These are phyloP conservation scores for Blastomyces silverae DNA, from an alignment of 2,329 filamentous ascomycete genomes.

Conservation along the genomic window DNA sequence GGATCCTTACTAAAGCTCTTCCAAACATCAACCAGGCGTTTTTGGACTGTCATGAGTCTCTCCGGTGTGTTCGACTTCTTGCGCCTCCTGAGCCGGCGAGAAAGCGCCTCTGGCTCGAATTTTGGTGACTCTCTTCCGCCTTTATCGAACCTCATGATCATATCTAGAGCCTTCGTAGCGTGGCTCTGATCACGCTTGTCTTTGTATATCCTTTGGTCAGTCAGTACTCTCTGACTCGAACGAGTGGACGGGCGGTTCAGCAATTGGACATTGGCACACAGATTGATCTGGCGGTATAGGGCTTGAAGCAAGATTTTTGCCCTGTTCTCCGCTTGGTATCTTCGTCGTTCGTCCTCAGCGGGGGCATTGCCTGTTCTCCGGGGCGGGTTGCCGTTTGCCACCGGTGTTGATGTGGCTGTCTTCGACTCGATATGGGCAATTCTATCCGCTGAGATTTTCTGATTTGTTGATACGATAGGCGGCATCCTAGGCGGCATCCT, in stretches of 20 bases:
- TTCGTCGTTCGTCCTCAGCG: not conserved
- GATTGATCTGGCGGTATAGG: conserved; percentile 4
- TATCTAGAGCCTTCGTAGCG: not conserved
- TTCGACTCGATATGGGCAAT: not conserved
- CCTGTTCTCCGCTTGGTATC: not conserved
- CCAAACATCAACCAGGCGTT: not conserved
- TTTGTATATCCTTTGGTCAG: not conserved
- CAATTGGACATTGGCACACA: conserved; percentile 1
- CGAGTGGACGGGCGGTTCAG: not conserved
- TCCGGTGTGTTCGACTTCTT: not conserved
- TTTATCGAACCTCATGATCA: not conserved
- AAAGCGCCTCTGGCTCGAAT: not conserved
- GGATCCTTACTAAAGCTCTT: not conserved
- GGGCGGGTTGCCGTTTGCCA: not conserved
- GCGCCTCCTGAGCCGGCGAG: no score
- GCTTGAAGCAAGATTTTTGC: not conserved
- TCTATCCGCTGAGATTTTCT: not conserved
- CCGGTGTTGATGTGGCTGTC: not conserved
- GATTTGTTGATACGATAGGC: not conserved
- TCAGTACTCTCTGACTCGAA: not conserved
- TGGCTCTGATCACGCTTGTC: not conserved
- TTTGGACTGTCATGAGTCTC: not conserved
- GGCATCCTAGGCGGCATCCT: not conserved
- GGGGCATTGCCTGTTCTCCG: not conserved
- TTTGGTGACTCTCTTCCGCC: not conserved